Conservation (phyloP, 257 asterid genomes). For the Cruciata laevipes region DNA sequence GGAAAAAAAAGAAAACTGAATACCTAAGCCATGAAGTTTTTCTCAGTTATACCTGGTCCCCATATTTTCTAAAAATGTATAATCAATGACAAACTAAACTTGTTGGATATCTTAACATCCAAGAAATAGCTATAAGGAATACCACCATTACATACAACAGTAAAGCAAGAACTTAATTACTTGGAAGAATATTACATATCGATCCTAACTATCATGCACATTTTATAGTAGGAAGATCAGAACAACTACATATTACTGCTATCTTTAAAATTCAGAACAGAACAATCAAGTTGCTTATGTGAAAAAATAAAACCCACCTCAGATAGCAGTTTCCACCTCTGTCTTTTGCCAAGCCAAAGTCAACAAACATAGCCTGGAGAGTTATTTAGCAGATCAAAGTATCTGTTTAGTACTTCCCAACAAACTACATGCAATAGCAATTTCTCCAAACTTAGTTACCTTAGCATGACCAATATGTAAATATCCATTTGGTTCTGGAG, state of each 20-base stretch:
- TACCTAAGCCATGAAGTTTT: too few relatives aligned
- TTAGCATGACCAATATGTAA: conserved; percentile 96
- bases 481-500: conserved; percentile 98
- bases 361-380: conserved; percentile 96
- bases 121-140: too few relatives aligned
- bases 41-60: too few relatives aligned
- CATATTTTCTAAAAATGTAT: too few relatives aligned
- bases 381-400: conserved; percentile 4
- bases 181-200: background rate
- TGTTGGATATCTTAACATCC: too few relatives aligned
- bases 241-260: background rate
- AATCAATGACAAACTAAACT: too few relatives aligned
- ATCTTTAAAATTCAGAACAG: background rate
- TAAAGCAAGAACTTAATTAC: background rate
- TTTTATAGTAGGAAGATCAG: too few relatives aligned
- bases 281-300: conserved; percentile 1
- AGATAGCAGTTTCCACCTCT: conserved; percentile 91
- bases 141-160: too few relatives aligned
- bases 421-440: conserved; percentile 4
- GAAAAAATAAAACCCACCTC: conserved; percentile 46
- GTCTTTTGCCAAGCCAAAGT: conserved; percentile 93
- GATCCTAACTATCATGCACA: background rate
- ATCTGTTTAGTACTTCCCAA: conserved; percentile 10
- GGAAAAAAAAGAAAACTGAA: too few relatives aligned
- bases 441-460: conserved; percentile 38